Percentiles rank a stretch among this genome's conserved stretches.
These are phyloP conservation scores for Aspergillus kassunensis DNA, from an alignment of 495 filamentous ascomycete genomes.

Conservation along the genomic window DNA sequence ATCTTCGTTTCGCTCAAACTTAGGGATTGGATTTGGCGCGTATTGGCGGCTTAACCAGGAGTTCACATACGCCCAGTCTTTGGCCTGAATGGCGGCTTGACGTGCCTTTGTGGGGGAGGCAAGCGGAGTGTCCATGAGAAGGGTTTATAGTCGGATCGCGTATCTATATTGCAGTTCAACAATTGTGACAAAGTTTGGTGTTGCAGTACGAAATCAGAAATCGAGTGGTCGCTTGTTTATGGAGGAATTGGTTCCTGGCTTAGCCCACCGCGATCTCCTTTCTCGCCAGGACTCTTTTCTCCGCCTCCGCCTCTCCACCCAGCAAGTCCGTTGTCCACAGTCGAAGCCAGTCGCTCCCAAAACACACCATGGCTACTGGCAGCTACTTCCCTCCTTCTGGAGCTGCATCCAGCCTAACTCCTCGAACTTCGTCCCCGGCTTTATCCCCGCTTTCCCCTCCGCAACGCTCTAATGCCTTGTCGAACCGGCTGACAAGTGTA, in stretches of 20 bases:
- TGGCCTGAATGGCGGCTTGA: slow-evolving; percentile 53
- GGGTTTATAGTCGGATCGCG: too few species aligned
- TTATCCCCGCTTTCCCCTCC: slow-evolving; percentile 35
- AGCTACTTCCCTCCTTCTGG: slow-evolving; percentile 36
- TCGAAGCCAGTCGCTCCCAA: slow-evolving; percentile 4
- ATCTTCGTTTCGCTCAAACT: slow-evolving; percentile 81
- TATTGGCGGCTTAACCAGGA: slow-evolving; percentile 72
- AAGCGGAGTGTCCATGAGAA: slow-evolving; percentile 35
- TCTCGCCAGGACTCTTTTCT: slow-evolving; percentile 3
- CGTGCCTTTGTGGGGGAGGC: slow-evolving; percentile 46
- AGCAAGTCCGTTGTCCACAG: neutral
- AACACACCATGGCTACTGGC: slow-evolving; percentile 31
- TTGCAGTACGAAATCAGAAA: too few species aligned
- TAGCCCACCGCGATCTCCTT: neutral
- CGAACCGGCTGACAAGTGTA: slow-evolving; percentile 73
- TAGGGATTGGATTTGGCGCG: slow-evolving; percentile 53
- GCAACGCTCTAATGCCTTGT: slow-evolving; percentile 59
- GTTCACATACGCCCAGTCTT: slow-evolving; percentile 87
- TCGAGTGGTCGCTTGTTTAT: too few species aligned
- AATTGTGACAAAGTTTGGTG: too few species aligned
- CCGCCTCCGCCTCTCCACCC: slow-evolving; percentile 10
- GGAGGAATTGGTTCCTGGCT: neutral
- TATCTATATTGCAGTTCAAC: too few species aligned
- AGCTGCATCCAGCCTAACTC: slow-evolving; percentile 20
- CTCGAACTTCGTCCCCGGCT: slow-evolving; percentile 21